phyloP scores from a whole-genome alignment of 805 yeast species.

The Priceomyces haplophilus region DNA sequence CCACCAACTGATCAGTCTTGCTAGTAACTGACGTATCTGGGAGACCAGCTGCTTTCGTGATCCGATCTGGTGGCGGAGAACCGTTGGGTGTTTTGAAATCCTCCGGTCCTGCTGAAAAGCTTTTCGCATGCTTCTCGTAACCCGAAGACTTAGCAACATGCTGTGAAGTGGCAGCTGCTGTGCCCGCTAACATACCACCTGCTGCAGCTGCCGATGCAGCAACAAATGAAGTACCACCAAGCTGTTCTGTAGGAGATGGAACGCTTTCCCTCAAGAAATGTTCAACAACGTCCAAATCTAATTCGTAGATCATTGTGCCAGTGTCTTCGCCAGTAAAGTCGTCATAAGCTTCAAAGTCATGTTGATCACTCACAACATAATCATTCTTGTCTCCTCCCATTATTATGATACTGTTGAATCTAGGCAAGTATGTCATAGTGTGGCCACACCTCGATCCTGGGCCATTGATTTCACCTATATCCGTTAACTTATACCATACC shows the following conservation, averaged over 20 bases:
- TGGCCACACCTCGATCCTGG: constrained; percentile 94
- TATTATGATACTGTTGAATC: constrained; percentile 65
- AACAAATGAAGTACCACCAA: background rate
- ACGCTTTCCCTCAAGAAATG: constrained; percentile 23
- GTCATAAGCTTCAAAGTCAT: constrained; percentile 51
- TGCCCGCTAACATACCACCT: constrained; percentile 17
- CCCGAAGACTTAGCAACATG: constrained; percentile 8
- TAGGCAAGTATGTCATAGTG: constrained; percentile 68
- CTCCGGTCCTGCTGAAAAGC: constrained; percentile 35
- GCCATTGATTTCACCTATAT: constrained; percentile 42
- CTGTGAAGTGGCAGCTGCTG: constrained; percentile 8
- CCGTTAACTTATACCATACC: constrained; percentile 69
- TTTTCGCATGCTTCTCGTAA: constrained; percentile 31
- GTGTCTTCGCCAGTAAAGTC: constrained; percentile 45
- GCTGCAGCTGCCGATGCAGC: constrained; percentile 18
- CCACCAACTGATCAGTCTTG: constrained; percentile 24
- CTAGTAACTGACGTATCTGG: background rate
- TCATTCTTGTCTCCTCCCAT: constrained; percentile 92
- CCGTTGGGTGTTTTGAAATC: constrained; percentile 29
- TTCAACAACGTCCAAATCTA: constrained; percentile 51
- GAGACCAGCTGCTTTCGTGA: constrained; percentile 5
- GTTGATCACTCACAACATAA: constrained; percentile 49
- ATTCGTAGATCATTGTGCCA: constrained; percentile 61
- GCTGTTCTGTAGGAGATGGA: constrained; percentile 11
- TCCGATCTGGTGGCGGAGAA: constrained; percentile 20